Evolutionary conservation across 495 filamentous ascomycete genomes (phyloP).

Genomic region (Penicillium coffeae): DNA sequence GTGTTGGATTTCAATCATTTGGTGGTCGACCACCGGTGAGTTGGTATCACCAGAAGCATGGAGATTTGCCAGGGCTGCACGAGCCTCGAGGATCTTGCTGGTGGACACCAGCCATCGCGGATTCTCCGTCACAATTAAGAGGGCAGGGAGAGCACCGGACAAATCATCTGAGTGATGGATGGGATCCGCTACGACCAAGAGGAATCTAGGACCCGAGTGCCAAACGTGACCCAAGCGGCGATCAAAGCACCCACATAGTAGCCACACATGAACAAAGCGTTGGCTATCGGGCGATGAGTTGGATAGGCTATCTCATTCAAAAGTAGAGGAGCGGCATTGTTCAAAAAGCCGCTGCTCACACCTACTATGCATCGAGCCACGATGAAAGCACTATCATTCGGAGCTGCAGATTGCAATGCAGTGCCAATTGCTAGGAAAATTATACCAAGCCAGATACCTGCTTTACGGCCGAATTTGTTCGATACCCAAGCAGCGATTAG

Average conservation of each 20-base stretch:
- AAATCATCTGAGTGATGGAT: too few relatives aligned
- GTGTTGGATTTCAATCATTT: background rate
- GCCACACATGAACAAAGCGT: too few relatives aligned
- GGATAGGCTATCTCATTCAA: conserved; percentile 59
- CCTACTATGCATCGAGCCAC: conserved; percentile 1
- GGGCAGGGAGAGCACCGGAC: too few relatives aligned
- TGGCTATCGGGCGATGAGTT: too few relatives aligned
- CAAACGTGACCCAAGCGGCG: too few relatives aligned
- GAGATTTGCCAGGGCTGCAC: conserved; percentile 27
- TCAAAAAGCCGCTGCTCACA: conserved; percentile 29
- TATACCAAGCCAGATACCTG: background rate
- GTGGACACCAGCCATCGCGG: conserved; percentile 45
- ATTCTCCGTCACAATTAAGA: too few relatives aligned
- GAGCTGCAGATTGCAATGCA: conserved; percentile 3
- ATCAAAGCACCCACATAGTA: too few relatives aligned
- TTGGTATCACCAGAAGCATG: conserved; percentile 34
- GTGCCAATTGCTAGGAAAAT: conserved; percentile 1
- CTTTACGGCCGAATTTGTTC: conserved; percentile 8
- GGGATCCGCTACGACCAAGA: too few relatives aligned
- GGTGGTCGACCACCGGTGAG: background rate
- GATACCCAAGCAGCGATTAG: conserved; percentile 1
- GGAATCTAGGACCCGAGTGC: too few relatives aligned
- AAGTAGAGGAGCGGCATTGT: conserved; percentile 50
- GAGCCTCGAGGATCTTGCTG: conserved; percentile 32
- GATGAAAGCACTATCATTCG: conserved; percentile 1